A percentile compares a stretch with the other conserved stretches of the same genome.
Evolutionary conservation across 148 eudicot genomes (phyloP).

Genomic region (Oxyria digyna): DNA sequence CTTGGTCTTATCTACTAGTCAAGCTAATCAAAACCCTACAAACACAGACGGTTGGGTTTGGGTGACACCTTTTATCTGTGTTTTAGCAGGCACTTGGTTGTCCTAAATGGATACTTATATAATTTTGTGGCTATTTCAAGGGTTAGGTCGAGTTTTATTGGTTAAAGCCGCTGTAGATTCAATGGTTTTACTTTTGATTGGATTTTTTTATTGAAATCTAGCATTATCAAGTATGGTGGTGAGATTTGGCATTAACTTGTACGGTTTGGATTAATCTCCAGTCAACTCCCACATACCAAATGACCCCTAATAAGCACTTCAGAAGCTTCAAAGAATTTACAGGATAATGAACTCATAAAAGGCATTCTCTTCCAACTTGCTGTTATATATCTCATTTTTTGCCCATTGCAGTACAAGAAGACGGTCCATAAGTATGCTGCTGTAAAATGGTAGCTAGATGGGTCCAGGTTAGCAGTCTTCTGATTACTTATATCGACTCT

Average conservation of each 20-base stretch:
- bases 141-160: neutral
- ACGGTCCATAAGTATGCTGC: constrained; percentile 14
- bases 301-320: too few relatives aligned
- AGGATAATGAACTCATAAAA: neutral
- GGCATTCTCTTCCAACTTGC: neutral
- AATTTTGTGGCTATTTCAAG: neutral
- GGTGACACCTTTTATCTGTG: too few relatives aligned
- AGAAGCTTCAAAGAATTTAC: too few relatives aligned
- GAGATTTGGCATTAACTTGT: neutral
- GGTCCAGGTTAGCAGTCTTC: too few relatives aligned
- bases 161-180: neutral
- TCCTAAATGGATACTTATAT: neutral
- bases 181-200: neutral
- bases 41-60: too few relatives aligned
- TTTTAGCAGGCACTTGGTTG: too few relatives aligned
- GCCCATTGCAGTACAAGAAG: constrained; percentile 42
- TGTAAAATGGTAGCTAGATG: neutral
- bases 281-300: too few relatives aligned
- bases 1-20: neutral
- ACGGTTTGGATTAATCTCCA: too few relatives aligned
- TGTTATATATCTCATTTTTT: neutral
- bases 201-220: neutral
- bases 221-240: neutral
- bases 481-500: too few relatives aligned
- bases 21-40: neutral